These are phyloP conservation scores for Geranium rotundifolium DNA, from an alignment of 345 rosid genomes.

Conservation along the genomic window DNA sequence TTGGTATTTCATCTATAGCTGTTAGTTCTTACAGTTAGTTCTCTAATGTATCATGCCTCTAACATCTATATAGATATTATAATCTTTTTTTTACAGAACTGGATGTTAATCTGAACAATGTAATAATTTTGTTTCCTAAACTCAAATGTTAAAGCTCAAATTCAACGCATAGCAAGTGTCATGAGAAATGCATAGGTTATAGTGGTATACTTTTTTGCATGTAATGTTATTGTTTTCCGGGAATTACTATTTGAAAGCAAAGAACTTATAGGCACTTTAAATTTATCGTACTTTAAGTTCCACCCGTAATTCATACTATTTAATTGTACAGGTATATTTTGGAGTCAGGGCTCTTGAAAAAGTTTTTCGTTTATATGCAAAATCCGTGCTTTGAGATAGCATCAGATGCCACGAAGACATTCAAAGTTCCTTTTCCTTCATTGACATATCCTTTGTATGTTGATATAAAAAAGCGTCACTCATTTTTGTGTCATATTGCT, in stretches of 20 bases:
- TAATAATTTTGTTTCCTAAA: background rate
- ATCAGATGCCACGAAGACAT: conserved; percentile 24
- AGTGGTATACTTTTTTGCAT: background rate
- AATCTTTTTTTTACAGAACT: no score
- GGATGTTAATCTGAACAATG: no score
- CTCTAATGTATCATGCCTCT: no score
- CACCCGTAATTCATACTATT: background rate
- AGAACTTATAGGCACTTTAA: no score
- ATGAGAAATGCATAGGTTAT: background rate
- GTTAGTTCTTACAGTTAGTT: no score
- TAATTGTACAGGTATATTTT: conserved; percentile 18
- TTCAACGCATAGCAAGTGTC: background rate
- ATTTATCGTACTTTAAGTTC: no score
- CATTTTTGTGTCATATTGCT: no score
- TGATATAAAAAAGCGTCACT: no score
- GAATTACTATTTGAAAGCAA: no score
- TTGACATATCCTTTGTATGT: background rate
- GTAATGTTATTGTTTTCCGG: no score
- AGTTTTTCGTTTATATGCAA: conserved; percentile 22
- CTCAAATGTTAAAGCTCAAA: background rate
- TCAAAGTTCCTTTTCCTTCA: conserved; percentile 12
- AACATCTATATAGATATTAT: no score
- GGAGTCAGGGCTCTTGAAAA: conserved; percentile 21
- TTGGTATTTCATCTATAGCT: no score
- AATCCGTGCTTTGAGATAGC: conserved; percentile 23